phyloP scores from a whole-genome alignment of 768 basidiomycete species.

The Artomyces pyxidatus region DNA sequence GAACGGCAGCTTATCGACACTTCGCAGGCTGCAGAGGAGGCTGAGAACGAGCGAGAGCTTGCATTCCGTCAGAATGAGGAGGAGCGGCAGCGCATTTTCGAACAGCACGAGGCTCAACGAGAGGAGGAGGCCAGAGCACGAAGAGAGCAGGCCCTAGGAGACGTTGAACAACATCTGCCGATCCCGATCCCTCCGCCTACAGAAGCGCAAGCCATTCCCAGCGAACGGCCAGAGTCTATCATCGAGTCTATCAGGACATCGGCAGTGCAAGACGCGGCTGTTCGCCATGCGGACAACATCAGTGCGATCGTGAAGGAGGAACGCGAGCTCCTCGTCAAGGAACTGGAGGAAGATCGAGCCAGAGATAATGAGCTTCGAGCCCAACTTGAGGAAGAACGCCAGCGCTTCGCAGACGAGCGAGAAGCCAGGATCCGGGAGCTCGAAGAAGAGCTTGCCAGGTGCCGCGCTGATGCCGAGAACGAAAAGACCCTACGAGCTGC shows the following conservation, averaged over 20 bases:
- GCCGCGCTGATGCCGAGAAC: slow-evolving; percentile 52
- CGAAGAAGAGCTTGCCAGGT: slow-evolving; percentile 52
- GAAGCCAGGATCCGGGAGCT: slow-evolving; percentile 49
- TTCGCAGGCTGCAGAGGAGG: slow-evolving; percentile 42
- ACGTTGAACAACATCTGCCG: slow-evolving; percentile 15
- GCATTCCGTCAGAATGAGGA: slow-evolving; percentile 62
- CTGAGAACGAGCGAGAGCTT: slow-evolving; percentile 55
- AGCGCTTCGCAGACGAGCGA: slow-evolving; percentile 36
- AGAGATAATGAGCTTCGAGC: slow-evolving; percentile 12
- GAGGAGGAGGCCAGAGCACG: slow-evolving; percentile 47
- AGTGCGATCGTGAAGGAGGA: slow-evolving; percentile 28
- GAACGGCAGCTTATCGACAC: slow-evolving; percentile 43
- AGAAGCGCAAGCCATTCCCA: slow-evolving; percentile 16
- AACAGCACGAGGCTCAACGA: slow-evolving; percentile 49
- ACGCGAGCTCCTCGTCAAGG: slow-evolving; percentile 15
- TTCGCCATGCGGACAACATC: slow-evolving; percentile 49
- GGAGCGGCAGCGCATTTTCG: slow-evolving; percentile 52
- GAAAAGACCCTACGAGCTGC: slow-evolving; percentile 51
- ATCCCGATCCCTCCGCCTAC: neutral
- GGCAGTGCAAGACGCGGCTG: slow-evolving; percentile 42
- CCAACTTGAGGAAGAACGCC: slow-evolving; percentile 8
- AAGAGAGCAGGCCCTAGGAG: slow-evolving; percentile 34
- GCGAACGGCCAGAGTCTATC: slow-evolving; percentile 24
- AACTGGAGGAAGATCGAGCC: slow-evolving; percentile 14
- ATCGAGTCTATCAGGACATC: slow-evolving; percentile 32